Conservation (phyloP, 2,329 filamentous ascomycete species). For the Calonectria pauciramosa region DNA sequence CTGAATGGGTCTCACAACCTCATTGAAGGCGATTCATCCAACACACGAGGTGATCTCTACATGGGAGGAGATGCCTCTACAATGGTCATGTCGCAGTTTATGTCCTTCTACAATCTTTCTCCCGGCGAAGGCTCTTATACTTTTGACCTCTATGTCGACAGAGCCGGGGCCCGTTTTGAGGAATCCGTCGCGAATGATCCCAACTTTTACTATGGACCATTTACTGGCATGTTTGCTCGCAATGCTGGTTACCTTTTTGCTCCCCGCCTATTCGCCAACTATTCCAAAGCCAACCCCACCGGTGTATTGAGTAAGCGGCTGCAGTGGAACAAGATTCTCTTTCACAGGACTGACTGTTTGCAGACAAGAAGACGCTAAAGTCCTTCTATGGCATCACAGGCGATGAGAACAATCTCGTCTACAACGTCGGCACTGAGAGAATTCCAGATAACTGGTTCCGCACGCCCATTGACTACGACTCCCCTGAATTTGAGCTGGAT, state of each 20-base stretch:
- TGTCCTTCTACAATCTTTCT: slow-evolving; percentile 23
- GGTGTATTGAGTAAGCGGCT: slow-evolving; percentile 41
- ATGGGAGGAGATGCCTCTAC: slow-evolving; percentile 62
- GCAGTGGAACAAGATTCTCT: not conserved
- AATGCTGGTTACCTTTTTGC: slow-evolving; percentile 62
- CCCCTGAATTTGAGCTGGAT: not conserved
- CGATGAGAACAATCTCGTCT: slow-evolving; percentile 53
- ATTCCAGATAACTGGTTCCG: slow-evolving; percentile 66
- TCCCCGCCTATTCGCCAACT: slow-evolving; percentile 58
- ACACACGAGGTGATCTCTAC: slow-evolving; percentile 65
- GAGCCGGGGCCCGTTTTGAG: slow-evolving; percentile 54
- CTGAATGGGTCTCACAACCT: slow-evolving; percentile 68
- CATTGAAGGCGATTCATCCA: slow-evolving; percentile 66
- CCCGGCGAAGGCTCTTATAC: slow-evolving; percentile 32
- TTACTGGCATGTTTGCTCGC: slow-evolving; percentile 60
- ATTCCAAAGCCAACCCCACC: slow-evolving; percentile 55
- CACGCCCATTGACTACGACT: slow-evolving; percentile 57
- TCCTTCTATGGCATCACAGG: slow-evolving; percentile 62
- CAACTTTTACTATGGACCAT: slow-evolving; percentile 66
- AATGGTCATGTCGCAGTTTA: slow-evolving; percentile 64
- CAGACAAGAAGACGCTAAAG: slow-evolving; percentile 54
- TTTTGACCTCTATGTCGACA: slow-evolving; percentile 56
- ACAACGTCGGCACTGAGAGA: slow-evolving; percentile 61
- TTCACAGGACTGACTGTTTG: not conserved
- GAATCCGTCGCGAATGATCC: slow-evolving; percentile 65